Percentiles rank a stretch among this genome's conserved stretches.
These are phyloP conservation scores for Astragalus glycyphyllos DNA, from an alignment of 306 rosid species.

Conservation along the genomic window DNA sequence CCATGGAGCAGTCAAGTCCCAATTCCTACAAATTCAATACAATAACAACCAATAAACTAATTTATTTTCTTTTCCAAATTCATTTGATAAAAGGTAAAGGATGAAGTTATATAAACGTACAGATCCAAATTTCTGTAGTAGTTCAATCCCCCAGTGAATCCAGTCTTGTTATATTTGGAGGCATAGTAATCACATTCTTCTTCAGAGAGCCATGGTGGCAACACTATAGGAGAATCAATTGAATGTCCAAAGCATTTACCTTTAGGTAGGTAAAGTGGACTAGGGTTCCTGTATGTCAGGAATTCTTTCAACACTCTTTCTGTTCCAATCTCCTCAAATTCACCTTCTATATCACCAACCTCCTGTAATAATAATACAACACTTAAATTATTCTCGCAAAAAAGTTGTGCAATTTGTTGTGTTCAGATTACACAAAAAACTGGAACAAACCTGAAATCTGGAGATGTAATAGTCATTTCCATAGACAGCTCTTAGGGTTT, in stretches of 20 bases:
- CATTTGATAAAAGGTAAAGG: background rate
- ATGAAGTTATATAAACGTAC: slow-evolving; percentile 45
- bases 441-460: slow-evolving; percentile 72
- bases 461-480: slow-evolving; percentile 71
- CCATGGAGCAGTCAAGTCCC: slow-evolving; percentile 87
- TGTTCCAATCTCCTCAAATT: slow-evolving; percentile 73
- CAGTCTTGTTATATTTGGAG: slow-evolving; percentile 59
- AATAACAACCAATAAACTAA: background rate
- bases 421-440: no score
- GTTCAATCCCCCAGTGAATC: slow-evolving; percentile 73
- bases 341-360: slow-evolving; percentile 72
- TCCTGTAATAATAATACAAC: slow-evolving; percentile 50
- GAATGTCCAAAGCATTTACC: slow-evolving; percentile 60
- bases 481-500: slow-evolving; percentile 52
- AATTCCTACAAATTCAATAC: slow-evolving; percentile 56
- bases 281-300: slow-evolving; percentile 62
- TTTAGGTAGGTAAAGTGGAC: slow-evolving; percentile 63
- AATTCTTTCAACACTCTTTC: slow-evolving; percentile 66
- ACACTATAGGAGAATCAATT: slow-evolving; percentile 49
- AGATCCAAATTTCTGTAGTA: slow-evolving; percentile 74
- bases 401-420: no score
- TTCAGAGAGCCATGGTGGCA: slow-evolving; percentile 77
- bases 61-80: background rate
- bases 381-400: no score
- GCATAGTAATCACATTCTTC: slow-evolving; percentile 69